phyloP scores from a whole-genome alignment of 2,329 filamentous ascomycete genomes.

The Fusarium pseudoanthophilum region DNA sequence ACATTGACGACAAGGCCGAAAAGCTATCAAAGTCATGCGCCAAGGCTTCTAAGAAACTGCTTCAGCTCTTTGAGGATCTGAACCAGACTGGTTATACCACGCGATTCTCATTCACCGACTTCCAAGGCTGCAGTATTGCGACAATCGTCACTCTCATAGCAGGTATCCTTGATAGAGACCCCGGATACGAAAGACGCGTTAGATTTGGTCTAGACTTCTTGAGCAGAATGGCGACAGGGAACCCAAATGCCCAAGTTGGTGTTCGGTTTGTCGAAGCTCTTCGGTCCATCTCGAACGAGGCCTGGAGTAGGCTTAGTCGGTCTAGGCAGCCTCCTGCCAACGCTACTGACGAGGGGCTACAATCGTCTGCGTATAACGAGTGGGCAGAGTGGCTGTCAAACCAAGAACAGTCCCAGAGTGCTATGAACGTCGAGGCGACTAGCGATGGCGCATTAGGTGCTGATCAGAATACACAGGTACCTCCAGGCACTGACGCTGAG shows the following conservation, averaged over 20 bases:
- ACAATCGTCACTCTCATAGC: background rate
- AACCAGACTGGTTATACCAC: background rate
- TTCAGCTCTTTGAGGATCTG: background rate
- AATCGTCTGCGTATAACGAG: background rate
- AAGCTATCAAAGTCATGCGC: background rate
- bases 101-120: background rate
- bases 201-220: background rate
- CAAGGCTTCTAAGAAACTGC: background rate
- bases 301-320: background rate
- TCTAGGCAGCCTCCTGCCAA: background rate
- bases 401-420: background rate
- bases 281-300: background rate
- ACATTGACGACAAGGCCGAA: background rate
- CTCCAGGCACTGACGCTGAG: background rate
- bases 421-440: accelerated
- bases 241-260: background rate
- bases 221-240: background rate
- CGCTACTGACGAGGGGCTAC: background rate
- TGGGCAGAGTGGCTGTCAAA: background rate
- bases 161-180: background rate
- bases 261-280: background rate
- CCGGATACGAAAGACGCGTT: background rate
- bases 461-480: background rate
- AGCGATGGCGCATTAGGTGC: accelerated
- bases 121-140: background rate